These are phyloP conservation scores for Ophiocordyceps camponoti-floridani DNA, from an alignment of 2,329 filamentous ascomycete species.

Conservation along the genomic window DNA sequence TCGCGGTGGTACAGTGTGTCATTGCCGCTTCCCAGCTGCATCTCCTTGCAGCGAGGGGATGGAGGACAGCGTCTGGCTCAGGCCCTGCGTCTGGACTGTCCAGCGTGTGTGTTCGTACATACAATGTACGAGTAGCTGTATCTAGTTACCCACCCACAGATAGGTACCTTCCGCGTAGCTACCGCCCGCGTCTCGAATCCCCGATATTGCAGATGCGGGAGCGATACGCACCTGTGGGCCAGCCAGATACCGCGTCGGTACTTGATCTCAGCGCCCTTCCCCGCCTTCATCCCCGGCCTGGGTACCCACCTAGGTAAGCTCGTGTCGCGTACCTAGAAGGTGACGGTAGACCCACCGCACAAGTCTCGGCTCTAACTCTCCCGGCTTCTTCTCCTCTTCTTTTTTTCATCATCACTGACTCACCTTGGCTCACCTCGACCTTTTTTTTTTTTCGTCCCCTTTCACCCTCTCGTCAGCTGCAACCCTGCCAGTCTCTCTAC, in stretches of 20 bases:
- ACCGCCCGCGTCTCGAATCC: no score
- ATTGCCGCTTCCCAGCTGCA: no score
- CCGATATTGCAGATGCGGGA: no score
- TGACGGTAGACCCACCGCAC: not conserved
- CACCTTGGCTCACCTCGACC: constrained; percentile 1
- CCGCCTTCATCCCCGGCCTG: not conserved
- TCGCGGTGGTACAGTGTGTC: no score
- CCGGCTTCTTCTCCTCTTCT: not conserved
- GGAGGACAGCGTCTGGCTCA: no score
- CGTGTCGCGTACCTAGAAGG: not conserved
- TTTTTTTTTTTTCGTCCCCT: constrained; percentile 3
- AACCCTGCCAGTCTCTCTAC: not conserved
- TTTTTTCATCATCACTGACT: not conserved
- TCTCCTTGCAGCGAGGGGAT: no score
- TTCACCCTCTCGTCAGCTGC: not conserved
- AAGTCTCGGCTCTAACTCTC: not conserved
- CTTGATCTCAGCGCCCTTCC: not conserved
- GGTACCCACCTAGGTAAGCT: not conserved
- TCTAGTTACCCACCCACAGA: no score
- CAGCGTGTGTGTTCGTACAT: no score
- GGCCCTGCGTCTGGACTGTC: no score
- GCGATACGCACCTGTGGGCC: not conserved
- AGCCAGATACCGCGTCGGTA: not conserved
- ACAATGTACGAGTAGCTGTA: no score
- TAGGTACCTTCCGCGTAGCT: no score